phyloP scores from a whole-genome alignment of 495 filamentous ascomycete species.

The Entonaema liquescens region DNA sequence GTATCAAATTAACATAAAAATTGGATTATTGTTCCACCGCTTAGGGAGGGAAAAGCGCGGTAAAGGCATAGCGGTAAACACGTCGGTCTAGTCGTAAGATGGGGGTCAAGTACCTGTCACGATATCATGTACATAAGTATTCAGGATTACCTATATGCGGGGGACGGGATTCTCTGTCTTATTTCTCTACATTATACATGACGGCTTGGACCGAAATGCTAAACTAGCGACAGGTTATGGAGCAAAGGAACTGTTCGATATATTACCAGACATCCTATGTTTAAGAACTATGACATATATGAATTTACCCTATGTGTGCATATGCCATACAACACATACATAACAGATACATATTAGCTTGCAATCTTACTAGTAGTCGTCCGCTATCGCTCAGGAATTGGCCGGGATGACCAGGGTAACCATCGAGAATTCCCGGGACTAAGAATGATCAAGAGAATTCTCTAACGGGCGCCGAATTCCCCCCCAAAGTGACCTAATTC shows the following conservation, averaged over 20 bases:
- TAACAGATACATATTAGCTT: not conserved
- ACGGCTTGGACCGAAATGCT: slow-evolving; percentile 5
- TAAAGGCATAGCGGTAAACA: not conserved
- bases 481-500: slow-evolving; percentile 12
- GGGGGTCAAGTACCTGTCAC: not conserved
- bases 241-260: not conserved
- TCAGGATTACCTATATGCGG: not conserved
- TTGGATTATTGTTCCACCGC: slow-evolving; percentile 27
- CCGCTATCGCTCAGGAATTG: slow-evolving; percentile 33
- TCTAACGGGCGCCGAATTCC: slow-evolving; percentile 11
- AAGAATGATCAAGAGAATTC: not conserved
- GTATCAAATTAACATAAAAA: slow-evolving; percentile 7
- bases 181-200: not conserved
- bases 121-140: not conserved
- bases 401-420: slow-evolving; percentile 27
- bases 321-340: not conserved
- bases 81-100: not conserved
- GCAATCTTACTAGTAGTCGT: slow-evolving; percentile 4
- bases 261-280: slow-evolving; percentile 15
- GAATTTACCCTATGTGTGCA: not conserved
- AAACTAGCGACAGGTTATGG: slow-evolving; percentile 4
- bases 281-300: not conserved
- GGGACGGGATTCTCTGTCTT: not conserved
- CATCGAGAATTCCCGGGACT: slow-evolving; percentile 22
- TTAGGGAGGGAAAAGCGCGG: not conserved